phyloP scores from a whole-genome alignment of 1,139 yeast species.

The Pichia sp. region DNA sequence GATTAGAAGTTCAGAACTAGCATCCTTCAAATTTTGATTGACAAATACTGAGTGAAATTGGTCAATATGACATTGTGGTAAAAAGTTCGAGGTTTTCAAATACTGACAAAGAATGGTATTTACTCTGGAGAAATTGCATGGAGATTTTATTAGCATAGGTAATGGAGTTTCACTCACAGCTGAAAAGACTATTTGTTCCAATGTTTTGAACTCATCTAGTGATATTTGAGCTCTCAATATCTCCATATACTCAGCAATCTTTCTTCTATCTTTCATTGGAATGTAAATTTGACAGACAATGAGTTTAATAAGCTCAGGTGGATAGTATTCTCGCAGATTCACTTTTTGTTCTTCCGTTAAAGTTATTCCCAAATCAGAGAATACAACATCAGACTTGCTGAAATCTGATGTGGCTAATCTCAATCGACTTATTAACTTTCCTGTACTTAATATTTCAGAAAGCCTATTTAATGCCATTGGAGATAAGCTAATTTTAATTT shows the following conservation, averaged over 20 bases:
- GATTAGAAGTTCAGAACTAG: too few relatives aligned
- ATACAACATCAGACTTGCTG: too few relatives aligned
- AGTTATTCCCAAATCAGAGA: neutral
- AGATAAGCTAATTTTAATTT: neutral
- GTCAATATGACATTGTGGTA: too few relatives aligned
- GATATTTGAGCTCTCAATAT: neutral
- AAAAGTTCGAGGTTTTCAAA: too few relatives aligned
- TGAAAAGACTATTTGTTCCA: neutral
- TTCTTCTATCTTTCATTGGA: conserved; percentile 3
- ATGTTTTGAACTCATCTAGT: neutral
- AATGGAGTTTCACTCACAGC: neutral
- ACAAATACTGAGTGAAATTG: too few relatives aligned
- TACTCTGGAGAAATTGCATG: too few relatives aligned
- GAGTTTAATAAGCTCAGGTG: conserved; percentile 1
- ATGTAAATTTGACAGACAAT: conserved; percentile 5
- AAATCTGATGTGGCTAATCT: conserved; percentile 1
- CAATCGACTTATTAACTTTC: neutral
- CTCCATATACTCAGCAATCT: conserved; percentile 5
- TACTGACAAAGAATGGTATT: too few relatives aligned
- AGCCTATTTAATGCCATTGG: neutral
- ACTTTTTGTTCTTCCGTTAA: conserved; percentile 1
- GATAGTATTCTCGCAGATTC: conserved; percentile 1
- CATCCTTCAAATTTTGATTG: too few relatives aligned
- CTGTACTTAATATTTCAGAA: neutral
- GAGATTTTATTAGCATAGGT: too few relatives aligned